Percentiles rank a stretch among this genome's conserved stretches.
Conservation (phyloP, 192 early-diverging fungal genomes). For the Tieghemiomyces parasiticus region DNA sequence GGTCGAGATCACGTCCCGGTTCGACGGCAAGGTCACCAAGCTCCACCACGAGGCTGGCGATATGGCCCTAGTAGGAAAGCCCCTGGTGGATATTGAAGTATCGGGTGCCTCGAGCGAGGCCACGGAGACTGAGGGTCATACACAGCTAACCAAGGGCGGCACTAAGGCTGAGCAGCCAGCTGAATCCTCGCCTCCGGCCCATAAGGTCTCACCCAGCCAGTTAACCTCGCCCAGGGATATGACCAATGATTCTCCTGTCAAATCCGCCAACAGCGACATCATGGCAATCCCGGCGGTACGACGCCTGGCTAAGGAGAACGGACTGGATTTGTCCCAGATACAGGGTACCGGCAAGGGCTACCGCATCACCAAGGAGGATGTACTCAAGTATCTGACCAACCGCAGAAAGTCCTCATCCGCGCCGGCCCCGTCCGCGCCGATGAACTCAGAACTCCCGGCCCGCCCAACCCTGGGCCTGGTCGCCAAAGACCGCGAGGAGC, state of each 20-base stretch:
- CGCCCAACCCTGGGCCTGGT: conserved; percentile 14
- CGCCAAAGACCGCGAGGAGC: conserved; percentile 35
- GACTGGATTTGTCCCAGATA: conserved; percentile 56
- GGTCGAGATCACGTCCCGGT: conserved; percentile 96
- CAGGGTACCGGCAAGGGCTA: conserved; percentile 70
- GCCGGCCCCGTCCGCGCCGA: conserved; percentile 15
- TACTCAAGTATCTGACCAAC: conserved; percentile 36
- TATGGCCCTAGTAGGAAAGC: conserved; percentile 82
- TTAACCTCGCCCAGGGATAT: conserved; percentile 14
- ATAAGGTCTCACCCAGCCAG: neutral
- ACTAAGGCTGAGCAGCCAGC: too few species aligned
- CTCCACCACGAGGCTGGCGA: conserved; percentile 73
- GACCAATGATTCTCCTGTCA: conserved; percentile 17
- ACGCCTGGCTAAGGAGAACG: conserved; percentile 62
- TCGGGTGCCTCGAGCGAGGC: conserved; percentile 13
- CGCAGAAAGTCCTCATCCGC: conserved; percentile 12
- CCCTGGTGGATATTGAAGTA: conserved; percentile 74
- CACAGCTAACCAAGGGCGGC: too few species aligned
- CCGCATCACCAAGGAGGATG: conserved; percentile 86
- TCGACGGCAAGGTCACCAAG: conserved; percentile 66
- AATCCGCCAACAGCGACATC: conserved; percentile 22
- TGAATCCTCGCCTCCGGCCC: conserved; percentile 13
- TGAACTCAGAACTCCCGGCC: too few species aligned
- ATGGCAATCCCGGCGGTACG: conserved; percentile 85
- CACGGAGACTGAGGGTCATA: too few species aligned